Percentiles rank a stretch among this genome's conserved stretches.
phyloP scores from a whole-genome alignment of 306 rosid genomes.

The Casuarina cunninghamiana region DNA sequence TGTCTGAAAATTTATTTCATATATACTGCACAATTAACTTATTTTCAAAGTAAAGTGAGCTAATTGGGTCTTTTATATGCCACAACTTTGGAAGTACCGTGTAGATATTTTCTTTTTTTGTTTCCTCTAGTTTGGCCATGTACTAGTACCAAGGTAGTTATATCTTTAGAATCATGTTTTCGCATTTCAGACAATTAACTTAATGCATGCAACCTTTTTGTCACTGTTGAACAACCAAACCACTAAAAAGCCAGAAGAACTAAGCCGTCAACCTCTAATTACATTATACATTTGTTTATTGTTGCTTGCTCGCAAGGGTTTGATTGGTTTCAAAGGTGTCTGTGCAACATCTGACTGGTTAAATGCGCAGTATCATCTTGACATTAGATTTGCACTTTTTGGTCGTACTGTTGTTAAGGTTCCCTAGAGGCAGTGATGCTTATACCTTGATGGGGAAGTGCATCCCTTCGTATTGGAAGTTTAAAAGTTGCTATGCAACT shows the following conservation, averaged over 20 bases:
- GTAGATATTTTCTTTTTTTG: neutral
- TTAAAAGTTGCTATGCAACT: neutral
- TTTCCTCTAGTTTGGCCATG: conserved; percentile 1
- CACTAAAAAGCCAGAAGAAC: no score
- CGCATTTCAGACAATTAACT: neutral
- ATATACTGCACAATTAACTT: neutral
- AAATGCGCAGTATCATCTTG: neutral
- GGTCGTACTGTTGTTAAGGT: neutral
- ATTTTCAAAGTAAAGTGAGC: neutral
- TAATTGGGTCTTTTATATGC: neutral
- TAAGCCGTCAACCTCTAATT: no score
- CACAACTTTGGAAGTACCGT: neutral
- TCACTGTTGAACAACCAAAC: neutral
- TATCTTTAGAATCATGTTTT: neutral
- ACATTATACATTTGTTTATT: neutral
- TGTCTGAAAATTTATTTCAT: neutral
- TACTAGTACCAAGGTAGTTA: neutral
- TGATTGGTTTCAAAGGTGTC: neutral
- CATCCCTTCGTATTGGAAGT: neutral
- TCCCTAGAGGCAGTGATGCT: neutral
- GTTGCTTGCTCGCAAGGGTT: neutral
- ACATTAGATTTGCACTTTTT: neutral
- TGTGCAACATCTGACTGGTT: neutral
- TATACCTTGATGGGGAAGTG: neutral
- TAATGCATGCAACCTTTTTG: neutral